Evolutionary conservation across 306 rosid genomes (phyloP).

Genomic region (Ormosia semicastrata): DNA sequence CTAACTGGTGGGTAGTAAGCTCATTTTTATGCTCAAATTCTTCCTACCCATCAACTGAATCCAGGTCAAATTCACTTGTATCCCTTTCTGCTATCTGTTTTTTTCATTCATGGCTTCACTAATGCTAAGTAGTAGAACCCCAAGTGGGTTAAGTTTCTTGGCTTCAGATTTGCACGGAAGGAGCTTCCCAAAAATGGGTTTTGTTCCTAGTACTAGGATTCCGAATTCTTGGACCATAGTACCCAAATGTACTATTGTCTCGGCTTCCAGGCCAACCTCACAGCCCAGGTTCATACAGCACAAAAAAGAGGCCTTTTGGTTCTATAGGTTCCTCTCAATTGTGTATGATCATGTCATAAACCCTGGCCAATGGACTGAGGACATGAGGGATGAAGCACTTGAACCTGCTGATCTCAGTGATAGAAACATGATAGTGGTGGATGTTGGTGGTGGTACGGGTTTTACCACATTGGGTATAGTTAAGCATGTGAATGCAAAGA

Average conservation of each 20-base stretch:
- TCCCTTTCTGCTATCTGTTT: neutral
- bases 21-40: too few species aligned
- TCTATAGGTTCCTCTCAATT: slow-evolving; percentile 82
- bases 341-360: slow-evolving; percentile 86
- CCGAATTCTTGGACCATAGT: slow-evolving; percentile 25
- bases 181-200: slow-evolving; percentile 40
- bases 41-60: too few species aligned
- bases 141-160: slow-evolving; percentile 45
- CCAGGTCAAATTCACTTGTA: neutral
- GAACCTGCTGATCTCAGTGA: slow-evolving; percentile 83
- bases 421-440: slow-evolving; percentile 73
- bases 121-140: slow-evolving; percentile 49
- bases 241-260: slow-evolving; percentile 54
- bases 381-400: slow-evolving; percentile 93
- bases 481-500: slow-evolving; percentile 85
- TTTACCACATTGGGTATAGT: slow-evolving; percentile 88
- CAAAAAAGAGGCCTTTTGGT: slow-evolving; percentile 94
- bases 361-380: slow-evolving; percentile 96
- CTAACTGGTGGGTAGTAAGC: too few species aligned
- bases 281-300: slow-evolving; percentile 96
- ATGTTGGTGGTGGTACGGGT: slow-evolving; percentile 92
- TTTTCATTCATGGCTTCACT: slow-evolving; percentile 53
- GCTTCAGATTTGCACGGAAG: slow-evolving; percentile 50
- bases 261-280: slow-evolving; percentile 77
- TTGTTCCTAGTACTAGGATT: slow-evolving; percentile 23